A percentile compares a stretch with the other conserved stretches of the same genome.
Conservation (phyloP, 2,329 filamentous ascomycete species). For the Fusarium bactridioides region DNA sequence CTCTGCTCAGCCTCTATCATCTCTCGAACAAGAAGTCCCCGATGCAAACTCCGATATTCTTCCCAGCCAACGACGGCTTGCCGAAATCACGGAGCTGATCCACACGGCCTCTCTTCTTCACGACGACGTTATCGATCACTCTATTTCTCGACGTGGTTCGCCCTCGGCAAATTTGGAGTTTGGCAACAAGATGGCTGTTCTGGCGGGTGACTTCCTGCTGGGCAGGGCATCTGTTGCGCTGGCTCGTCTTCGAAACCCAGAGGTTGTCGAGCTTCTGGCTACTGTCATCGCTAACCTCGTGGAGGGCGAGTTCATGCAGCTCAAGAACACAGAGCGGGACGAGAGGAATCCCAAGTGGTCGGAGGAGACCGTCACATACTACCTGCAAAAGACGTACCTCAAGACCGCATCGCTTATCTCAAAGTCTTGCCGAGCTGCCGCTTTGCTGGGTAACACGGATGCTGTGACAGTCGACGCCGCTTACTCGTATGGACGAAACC, state of each 20-base stretch:
- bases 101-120: conserved; percentile 96
- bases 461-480: conserved; percentile 86
- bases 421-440: conserved; percentile 91
- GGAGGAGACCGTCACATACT: conserved; percentile 89
- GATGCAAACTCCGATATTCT: conserved; percentile 72
- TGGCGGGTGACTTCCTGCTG: conserved; percentile 96
- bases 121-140: conserved; percentile 98
- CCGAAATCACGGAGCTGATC: conserved; percentile 97
- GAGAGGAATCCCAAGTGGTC: conserved; percentile 86
- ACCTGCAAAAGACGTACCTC: conserved; percentile 97
- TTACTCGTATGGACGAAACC: conserved; percentile 90
- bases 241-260: conserved; percentile 86
- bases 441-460: conserved; percentile 81
- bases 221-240: conserved; percentile 93
- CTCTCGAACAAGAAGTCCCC: conserved; percentile 49
- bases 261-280: conserved; percentile 92
- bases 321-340: conserved; percentile 93
- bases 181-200: conserved; percentile 98
- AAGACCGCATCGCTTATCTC: conserved; percentile 96
- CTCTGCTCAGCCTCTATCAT: conserved; percentile 55
- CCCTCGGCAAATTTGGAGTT: conserved; percentile 94
- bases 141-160: conserved; percentile 80
- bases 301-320: conserved; percentile 99
- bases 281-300: conserved; percentile 98
- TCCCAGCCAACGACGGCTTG: conserved; percentile 89